Evolutionary conservation across 2,329 filamentous ascomycete genomes (phyloP).

Genomic region (Celoporthe dispersa): DNA sequence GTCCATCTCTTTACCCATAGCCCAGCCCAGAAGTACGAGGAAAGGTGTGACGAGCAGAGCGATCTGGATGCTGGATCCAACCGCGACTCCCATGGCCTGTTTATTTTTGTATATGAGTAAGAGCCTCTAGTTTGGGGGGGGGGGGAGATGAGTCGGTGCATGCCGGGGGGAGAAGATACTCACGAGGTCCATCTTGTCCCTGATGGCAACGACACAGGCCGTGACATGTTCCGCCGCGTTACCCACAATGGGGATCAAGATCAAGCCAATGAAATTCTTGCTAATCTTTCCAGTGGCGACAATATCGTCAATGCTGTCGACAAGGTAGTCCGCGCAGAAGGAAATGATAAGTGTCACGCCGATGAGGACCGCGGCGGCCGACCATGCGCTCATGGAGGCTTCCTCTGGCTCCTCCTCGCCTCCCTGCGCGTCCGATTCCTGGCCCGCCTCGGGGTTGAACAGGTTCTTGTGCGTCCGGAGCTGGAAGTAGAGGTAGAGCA

Average conservation of each 20-base stretch:
- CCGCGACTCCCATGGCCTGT: conserved; percentile 75
- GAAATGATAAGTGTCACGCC: conserved; percentile 72
- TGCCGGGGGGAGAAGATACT: neutral
- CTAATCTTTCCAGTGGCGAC: conserved; percentile 73
- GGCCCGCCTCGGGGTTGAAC: conserved; percentile 61
- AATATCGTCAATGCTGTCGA: conserved; percentile 64
- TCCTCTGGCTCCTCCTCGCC: conserved; percentile 49
- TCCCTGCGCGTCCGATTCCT: conserved; percentile 39
- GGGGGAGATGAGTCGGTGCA: neutral
- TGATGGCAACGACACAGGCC: conserved; percentile 76
- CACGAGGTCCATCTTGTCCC: conserved; percentile 73
- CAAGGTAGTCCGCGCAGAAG: conserved; percentile 76
- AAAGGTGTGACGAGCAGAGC: conserved; percentile 80
- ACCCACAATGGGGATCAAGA: conserved; percentile 78
- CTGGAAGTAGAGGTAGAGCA: conserved; percentile 79
- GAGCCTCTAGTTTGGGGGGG: neutral
- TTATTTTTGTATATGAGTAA: conserved; percentile 36
- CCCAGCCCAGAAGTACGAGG: conserved; percentile 80
- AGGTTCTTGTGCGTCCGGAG: conserved; percentile 74
- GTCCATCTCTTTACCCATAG: conserved; percentile 74
- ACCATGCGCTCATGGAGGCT: conserved; percentile 63
- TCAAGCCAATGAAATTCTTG: conserved; percentile 81
- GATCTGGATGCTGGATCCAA: conserved; percentile 83
- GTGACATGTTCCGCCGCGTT: conserved; percentile 84
- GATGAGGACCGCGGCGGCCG: conserved; percentile 69